Base-by-base conservation (phyloP, 1,284 basidiomycete species). In the Earliella scabrosa region DNA sequence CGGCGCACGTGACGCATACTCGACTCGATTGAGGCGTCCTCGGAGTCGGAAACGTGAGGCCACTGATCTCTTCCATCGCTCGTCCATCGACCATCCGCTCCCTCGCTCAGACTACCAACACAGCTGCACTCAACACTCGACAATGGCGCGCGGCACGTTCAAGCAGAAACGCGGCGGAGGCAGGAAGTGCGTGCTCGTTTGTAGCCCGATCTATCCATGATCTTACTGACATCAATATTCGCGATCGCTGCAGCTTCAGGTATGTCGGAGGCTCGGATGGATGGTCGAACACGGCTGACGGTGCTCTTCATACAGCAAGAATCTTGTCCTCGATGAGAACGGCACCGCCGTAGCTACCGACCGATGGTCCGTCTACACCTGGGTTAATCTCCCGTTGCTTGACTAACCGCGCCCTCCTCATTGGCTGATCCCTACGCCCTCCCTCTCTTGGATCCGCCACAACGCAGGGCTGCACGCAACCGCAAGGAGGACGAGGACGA, bases 141-240 rank as follows among this genome's bases (percentile, higher is more conserved):
- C 18, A 14, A 68, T 68, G 66, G 66, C 65, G 18, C 52, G 66
- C 50, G 66, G 88, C 56, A 93, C 91, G 75, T 92, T 85, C 77
- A 94, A 94, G 81, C 80, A 85, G 56, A 88, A 88, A 68, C 90
- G 93, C 45, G 93, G 93, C 60, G 93, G 93, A 45, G 93, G 93
- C 50, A 83, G 93, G 60, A 67, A 54, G 64, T 68, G 35, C 38
- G 63, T 54, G 36, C 26, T 54, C 50, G 23, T 34, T 35, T 38
- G 20, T n/a, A 10, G 11, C 13, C 23, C 43, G 38, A 46, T 47
- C 49, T 34, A 10, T 2, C 21, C 35, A 24, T 21, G 32, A 51
- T 51, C 38, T 43, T 14, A 51, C 38, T 38, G 10, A 24, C 11
- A 16, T n/a, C 35, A 6, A 48, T 45, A 1, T 49, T 26, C 31